Percentiles rank a stretch among this genome's conserved stretches.
Conservation (phyloP, 495 filamentous ascomycete genomes). For the Neurospora tetraspora region DNA sequence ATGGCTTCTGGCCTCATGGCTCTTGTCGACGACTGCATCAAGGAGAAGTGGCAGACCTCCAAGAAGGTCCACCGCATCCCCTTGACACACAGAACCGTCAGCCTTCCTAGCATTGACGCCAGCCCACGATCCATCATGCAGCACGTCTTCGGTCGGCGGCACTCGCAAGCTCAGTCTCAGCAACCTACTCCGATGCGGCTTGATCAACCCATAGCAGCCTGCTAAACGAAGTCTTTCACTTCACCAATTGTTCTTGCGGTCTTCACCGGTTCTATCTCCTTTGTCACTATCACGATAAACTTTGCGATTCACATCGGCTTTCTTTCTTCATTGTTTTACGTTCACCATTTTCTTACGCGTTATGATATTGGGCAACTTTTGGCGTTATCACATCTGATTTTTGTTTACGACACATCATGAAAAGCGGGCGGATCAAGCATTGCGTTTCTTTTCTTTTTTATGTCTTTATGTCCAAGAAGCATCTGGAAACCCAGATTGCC, state of each 20-base stretch:
- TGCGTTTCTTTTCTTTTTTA: neutral
- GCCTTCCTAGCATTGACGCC: constrained; percentile 47
- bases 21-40: constrained; percentile 88
- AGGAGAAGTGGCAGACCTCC: constrained; percentile 57
- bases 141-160: constrained; percentile 62
- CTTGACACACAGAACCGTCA: constrained; percentile 48
- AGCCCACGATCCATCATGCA: constrained; percentile 66
- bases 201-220: constrained; percentile 26
- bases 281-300: neutral
- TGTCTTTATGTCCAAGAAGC: neutral
- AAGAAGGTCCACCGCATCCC: constrained; percentile 50
- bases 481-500: neutral
- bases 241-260: neutral
- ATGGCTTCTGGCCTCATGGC: constrained; percentile 83
- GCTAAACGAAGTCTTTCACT: constrained; percentile 15
- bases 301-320: constrained; percentile 1
- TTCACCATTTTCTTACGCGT: neutral
- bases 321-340: neutral
- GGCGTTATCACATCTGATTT: neutral
- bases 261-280: neutral
- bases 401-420: neutral
- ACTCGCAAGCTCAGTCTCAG: constrained; percentile 28
- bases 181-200: constrained; percentile 31
- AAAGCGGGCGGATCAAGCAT: neutral
- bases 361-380: neutral